phyloP scores from a whole-genome alignment of 2,329 filamentous ascomycete species.

The Colletotrichum sp. region DNA sequence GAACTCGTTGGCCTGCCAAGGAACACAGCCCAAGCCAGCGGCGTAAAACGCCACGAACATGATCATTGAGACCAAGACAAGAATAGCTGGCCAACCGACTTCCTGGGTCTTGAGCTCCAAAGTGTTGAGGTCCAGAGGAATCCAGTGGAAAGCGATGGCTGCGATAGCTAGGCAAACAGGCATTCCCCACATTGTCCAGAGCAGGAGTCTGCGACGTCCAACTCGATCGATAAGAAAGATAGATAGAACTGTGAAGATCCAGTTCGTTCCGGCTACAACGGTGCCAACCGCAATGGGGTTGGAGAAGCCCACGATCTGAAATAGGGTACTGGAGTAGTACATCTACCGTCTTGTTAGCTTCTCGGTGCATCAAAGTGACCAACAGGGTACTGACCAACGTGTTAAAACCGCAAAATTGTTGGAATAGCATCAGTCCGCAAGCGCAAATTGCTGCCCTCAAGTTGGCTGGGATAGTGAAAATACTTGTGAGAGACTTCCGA shows the following conservation, averaged over 20 bases:
- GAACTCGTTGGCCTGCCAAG: conserved; percentile 27
- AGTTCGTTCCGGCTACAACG: conserved; percentile 50
- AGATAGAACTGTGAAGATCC: conserved; percentile 54
- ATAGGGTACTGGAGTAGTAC: conserved; percentile 19
- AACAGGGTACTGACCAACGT: neutral
- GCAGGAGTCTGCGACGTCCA: conserved; percentile 49
- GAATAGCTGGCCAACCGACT: neutral
- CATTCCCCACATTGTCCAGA: conserved; percentile 36
- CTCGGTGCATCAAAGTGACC: neutral
- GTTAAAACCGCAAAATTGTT: conserved; percentile 26
- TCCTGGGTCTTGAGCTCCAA: neutral
- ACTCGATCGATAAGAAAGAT: conserved; percentile 50
- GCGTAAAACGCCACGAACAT: conserved; percentile 28
- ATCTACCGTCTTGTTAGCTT: neutral
- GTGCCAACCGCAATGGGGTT: conserved; percentile 48
- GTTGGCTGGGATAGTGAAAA: conserved; percentile 39
- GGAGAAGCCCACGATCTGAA: conserved; percentile 28
- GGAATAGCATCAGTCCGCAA: conserved; percentile 48
- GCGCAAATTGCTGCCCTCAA: conserved; percentile 44
- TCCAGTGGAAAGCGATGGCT: conserved; percentile 1
- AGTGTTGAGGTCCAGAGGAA: neutral
- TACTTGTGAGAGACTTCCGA: conserved; percentile 24
- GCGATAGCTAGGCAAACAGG: neutral
- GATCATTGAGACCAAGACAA: conserved; percentile 13
- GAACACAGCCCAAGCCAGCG: conserved; percentile 24